A percentile compares a stretch with the other conserved stretches of the same genome.
These are phyloP conservation scores for Auxenochlorella pyrenoidosa DNA, from an alignment of 139 green algal genomes.

Conservation along the genomic window DNA sequence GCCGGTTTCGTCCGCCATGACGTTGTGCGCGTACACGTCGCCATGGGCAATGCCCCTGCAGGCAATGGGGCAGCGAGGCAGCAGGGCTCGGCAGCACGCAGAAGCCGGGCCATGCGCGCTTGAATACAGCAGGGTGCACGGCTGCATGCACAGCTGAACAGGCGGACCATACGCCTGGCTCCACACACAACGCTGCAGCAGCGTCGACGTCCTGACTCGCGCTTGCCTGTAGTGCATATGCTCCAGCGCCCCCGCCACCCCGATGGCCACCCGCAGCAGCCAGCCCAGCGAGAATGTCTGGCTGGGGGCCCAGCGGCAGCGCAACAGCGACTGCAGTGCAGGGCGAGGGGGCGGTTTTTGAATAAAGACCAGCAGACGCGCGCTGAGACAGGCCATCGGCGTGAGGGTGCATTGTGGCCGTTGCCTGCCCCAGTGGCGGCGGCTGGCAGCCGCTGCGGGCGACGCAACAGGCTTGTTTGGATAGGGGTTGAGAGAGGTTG, in stretches of 20 bases:
- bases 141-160: too few species aligned
- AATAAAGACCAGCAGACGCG: too few species aligned
- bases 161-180: too few species aligned
- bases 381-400: too few species aligned
- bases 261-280: slow-evolving; percentile 47
- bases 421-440: too few species aligned
- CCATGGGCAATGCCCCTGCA: slow-evolving; percentile 67
- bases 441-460: too few species aligned
- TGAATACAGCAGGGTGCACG: too few species aligned
- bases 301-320: slow-evolving; percentile 56
- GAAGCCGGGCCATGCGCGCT: too few species aligned
- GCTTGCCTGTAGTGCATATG: slow-evolving; percentile 57
- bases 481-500: too few species aligned
- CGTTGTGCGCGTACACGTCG: slow-evolving; percentile 90
- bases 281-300: slow-evolving; percentile 47
- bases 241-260: slow-evolving; percentile 52
- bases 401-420: too few species aligned
- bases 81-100: background rate
- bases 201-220: background rate
- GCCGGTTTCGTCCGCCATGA: slow-evolving; percentile 58
- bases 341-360: background rate
- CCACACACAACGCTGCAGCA: too few species aligned
- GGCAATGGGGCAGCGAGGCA: background rate
- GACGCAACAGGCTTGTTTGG: too few species aligned
- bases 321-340: slow-evolving; percentile 41